Evolutionary conservation across 805 yeast species (phyloP), one percentile per base, ranked within the genome.

Genomic region (Pichia nanzhaoensis): DNA sequence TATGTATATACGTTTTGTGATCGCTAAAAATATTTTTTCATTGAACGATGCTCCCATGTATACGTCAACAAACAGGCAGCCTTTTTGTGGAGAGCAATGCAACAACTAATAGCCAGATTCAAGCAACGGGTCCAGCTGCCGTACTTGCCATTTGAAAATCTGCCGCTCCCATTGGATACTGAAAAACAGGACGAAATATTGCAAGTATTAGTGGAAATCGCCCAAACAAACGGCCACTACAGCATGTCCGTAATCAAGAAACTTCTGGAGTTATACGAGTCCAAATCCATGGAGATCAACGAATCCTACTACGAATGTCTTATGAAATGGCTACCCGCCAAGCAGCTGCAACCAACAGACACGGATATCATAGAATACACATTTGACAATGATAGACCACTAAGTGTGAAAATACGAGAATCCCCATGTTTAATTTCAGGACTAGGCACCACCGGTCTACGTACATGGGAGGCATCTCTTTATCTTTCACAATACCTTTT

Each of bases 401-500:
- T 41, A 16, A 12, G 36, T 0, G 57, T 73, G 2, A 52, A 53
- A 6, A 74, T 83, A 3, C 64, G 63, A 47, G 93, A 84, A 55
- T 70, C 77, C 0, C 91, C 90, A 0, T 68, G 72, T 44, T 50
- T 84, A 42, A 75, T 84, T 13, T 75, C 85, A 32, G 87, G 86
- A 1, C 58, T 66, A n/a, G 95, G 95, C 5, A 82, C 95, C 1
- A 91, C 97, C 0, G 97, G 97, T 0, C 64, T 79, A 44, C 68
- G 97, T 34, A 91, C 97, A 0, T 90, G 97, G 98, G 96, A 88
- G 57, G 97, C 96, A 2, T 84, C 95, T 0, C 53, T 85, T 6
- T 86, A 69, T 43, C 63, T 91, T 7, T 66, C 83, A 1, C 71
- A 78, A 33, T 82, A 66, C 53, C 52, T 85, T 14, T 51, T 66